These are phyloP conservation scores for Ogataea naganishii DNA, from an alignment of 805 yeast genomes.

Conservation along the genomic window DNA sequence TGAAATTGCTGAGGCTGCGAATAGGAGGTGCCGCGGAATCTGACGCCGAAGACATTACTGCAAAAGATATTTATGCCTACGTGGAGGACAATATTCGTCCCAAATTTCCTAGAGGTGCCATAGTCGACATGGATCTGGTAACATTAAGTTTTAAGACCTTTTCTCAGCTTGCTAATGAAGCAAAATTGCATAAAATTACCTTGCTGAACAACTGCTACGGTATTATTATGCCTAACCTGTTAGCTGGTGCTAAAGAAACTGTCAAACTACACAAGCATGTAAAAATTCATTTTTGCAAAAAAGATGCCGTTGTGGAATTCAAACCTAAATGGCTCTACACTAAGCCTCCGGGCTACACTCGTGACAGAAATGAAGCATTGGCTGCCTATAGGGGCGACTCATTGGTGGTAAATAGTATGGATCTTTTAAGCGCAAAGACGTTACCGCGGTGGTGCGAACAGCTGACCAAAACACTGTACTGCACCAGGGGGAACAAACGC, in stretches of 20 bases:
- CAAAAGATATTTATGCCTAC: conserved; percentile 33
- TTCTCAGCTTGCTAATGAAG: background rate
- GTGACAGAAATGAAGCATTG: conserved; percentile 40
- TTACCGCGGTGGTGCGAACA: conserved; percentile 28
- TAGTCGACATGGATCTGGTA: conserved; percentile 11
- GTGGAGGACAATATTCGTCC: conserved; percentile 15
- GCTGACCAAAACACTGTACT: conserved; percentile 1
- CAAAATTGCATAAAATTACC: background rate
- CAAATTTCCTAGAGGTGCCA: conserved; percentile 4
- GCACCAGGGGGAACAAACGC: background rate
- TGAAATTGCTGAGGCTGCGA: conserved; percentile 30
- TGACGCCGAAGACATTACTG: conserved; percentile 28
- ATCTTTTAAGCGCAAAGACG: conserved; percentile 23
- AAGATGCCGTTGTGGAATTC: conserved; percentile 27
- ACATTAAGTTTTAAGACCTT: conserved; percentile 1
- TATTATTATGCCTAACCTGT: conserved; percentile 19
- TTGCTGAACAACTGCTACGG: conserved; percentile 13
- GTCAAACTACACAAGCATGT: conserved; percentile 18
- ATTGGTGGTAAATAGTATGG: conserved; percentile 32
- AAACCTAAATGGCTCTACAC: conserved; percentile 46
- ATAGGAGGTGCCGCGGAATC: conserved; percentile 24
- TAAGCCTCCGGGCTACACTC: conserved; percentile 18
- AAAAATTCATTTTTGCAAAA: conserved; percentile 8
- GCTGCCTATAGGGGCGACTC: conserved; percentile 20
- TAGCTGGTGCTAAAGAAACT: conserved; percentile 3